A percentile compares a stretch with the other conserved stretches of the same genome.
These are phyloP conservation scores for Hibiscus syriacus DNA, from an alignment of 345 rosid genomes.

Conservation along the genomic window DNA sequence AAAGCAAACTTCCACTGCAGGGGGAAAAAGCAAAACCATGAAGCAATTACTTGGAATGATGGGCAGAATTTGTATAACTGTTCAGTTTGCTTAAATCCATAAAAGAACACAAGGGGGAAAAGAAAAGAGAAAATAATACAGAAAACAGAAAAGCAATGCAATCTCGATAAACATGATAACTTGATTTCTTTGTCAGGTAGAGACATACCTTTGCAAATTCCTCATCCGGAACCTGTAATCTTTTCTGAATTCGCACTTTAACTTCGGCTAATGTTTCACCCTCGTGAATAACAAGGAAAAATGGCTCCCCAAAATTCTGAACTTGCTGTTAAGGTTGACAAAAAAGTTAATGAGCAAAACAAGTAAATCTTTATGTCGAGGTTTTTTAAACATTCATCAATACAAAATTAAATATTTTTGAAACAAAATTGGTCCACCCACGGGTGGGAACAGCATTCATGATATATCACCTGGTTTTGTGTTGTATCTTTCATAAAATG, in stretches of 20 bases:
- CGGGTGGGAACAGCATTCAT: not conserved
- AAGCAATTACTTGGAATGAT: not conserved
- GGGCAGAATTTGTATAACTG: not conserved
- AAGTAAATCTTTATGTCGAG: not conserved
- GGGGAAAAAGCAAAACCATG: not conserved
- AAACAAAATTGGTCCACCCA: not conserved
- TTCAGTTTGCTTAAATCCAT: not conserved
- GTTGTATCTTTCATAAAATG: constrained; percentile 56
- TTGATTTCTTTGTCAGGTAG: not conserved
- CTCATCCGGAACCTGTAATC: constrained; percentile 58
- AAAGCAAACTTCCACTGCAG: constrained; percentile 71
- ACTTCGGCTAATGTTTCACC: constrained; percentile 54
- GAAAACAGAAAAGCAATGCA: not conserved
- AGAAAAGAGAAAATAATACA: not conserved
- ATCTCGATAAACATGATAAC: not conserved
- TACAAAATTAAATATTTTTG: not conserved
- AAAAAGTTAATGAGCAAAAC: not conserved
- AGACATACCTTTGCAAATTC: constrained; percentile 49
- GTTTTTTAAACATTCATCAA: not conserved
- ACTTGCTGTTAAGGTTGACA: constrained; percentile 28
- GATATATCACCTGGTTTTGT: constrained; percentile 41
- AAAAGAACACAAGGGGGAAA: not conserved
- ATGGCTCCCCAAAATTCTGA: constrained; percentile 71
- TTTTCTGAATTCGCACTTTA: constrained; percentile 57
- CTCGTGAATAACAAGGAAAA: constrained; percentile 60